Conservation (phyloP, 2,329 filamentous ascomycete genomes). For the Onygena corvina region DNA sequence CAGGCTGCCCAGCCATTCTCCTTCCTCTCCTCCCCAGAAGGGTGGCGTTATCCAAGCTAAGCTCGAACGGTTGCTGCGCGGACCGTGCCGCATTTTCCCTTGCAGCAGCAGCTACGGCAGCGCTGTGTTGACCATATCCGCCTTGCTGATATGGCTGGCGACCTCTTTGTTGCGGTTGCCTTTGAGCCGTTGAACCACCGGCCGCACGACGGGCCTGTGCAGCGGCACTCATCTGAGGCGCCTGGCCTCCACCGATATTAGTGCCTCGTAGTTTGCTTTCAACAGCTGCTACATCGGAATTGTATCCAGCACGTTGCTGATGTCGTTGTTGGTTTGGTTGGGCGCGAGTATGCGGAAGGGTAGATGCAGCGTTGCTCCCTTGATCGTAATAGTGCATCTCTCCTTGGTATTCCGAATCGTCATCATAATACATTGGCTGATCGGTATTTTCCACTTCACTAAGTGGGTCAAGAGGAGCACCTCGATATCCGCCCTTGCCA, state of each 20-base stretch:
- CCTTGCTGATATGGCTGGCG: slow-evolving; percentile 38
- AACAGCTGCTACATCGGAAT: slow-evolving; percentile 55
- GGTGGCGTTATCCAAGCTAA: slow-evolving; percentile 83
- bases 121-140: slow-evolving; percentile 82
- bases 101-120: slow-evolving; percentile 70
- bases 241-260: slow-evolving; percentile 47
- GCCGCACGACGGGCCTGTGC: slow-evolving; percentile 48
- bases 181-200: slow-evolving; percentile 29
- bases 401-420: slow-evolving; percentile 33
- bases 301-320: slow-evolving; percentile 52
- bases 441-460: slow-evolving; percentile 52
- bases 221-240: slow-evolving; percentile 40
- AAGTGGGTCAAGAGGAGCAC: slow-evolving; percentile 52
- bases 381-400: slow-evolving; percentile 40
- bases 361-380: slow-evolving; percentile 24
- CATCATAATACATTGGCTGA: slow-evolving; percentile 46
- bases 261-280: slow-evolving; percentile 81
- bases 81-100: slow-evolving; percentile 63
- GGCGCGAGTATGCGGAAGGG: slow-evolving; percentile 30
- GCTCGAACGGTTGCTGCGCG: slow-evolving; percentile 75
- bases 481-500: slow-evolving; percentile 58
- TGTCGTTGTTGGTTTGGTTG: slow-evolving; percentile 20
- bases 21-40: slow-evolving; percentile 58
- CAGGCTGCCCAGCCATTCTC: slow-evolving; percentile 12
- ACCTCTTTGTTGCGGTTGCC: slow-evolving; percentile 38